phyloP scores from a whole-genome alignment of 495 filamentous ascomycete species.

The Podospora sp. region DNA sequence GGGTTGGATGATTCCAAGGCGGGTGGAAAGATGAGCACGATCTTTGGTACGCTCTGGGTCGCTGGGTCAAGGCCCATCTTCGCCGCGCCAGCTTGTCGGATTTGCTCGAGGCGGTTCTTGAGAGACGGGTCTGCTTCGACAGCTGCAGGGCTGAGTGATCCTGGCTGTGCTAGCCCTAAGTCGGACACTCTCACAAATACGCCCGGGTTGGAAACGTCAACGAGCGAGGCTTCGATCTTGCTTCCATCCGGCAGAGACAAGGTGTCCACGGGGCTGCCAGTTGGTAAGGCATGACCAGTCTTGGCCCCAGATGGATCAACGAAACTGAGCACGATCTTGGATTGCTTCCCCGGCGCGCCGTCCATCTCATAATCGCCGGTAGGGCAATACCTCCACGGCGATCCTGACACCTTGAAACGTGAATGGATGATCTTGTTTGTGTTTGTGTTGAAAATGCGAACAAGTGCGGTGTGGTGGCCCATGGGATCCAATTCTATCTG shows the following conservation, averaged over 20 bases:
- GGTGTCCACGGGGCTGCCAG: constrained; percentile 57
- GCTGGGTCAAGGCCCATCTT: constrained; percentile 64
- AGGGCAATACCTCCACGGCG: constrained; percentile 46
- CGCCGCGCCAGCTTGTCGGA: constrained; percentile 61
- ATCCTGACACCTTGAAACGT: constrained; percentile 48
- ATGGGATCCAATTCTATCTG: constrained; percentile 30
- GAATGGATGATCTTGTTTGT: constrained; percentile 52
- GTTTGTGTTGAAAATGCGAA: constrained; percentile 54
- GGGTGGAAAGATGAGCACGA: constrained; percentile 60
- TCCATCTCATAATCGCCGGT: constrained; percentile 64
- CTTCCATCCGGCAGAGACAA: constrained; percentile 57
- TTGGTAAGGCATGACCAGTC: constrained; percentile 68
- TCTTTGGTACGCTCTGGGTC: constrained; percentile 66
- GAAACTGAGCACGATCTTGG: constrained; percentile 64
- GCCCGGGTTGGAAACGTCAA: constrained; percentile 68
- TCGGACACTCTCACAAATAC: constrained; percentile 62
- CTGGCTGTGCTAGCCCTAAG: constrained; percentile 45
- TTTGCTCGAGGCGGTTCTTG: constrained; percentile 58
- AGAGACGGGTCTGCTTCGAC: constrained; percentile 52
- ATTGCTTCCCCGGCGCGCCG: constrained; percentile 64
- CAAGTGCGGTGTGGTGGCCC: constrained; percentile 38
- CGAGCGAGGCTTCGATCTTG: constrained; percentile 49
- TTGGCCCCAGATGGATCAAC: constrained; percentile 67
- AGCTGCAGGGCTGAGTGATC: constrained; percentile 55
- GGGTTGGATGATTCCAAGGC: constrained; percentile 20